Evolutionary conservation across 1,139 yeast genomes (phyloP), one percentile per base, ranked within the genome.

Genomic region (Oligophagozyma castellii): DNA sequence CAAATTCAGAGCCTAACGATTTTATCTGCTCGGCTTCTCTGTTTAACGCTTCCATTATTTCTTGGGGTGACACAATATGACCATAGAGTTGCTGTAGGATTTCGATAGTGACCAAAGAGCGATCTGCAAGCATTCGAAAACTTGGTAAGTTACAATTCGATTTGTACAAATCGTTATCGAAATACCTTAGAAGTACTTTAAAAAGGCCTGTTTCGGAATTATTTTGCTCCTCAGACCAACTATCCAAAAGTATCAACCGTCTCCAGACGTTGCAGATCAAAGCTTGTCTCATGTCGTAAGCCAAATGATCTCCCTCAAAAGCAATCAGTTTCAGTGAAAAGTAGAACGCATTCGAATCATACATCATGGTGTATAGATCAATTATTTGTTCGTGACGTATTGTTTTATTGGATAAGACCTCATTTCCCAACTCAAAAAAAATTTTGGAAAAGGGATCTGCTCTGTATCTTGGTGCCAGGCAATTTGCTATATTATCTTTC

Each of bases 281-380:
- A 16, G 40, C 37, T 19, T 56, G 52, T 10, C 54, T 38, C 2
- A 35, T 33, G 23, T 55, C 58, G 22, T 49, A 53, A n/a, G 43
- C 40, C 11, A 47, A 36, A 3, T 51, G 37, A 11, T 49, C 44
- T 21, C 46, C 41, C 5, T 56, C 48, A 18, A 56, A 35, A 15
- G 60, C 53, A 4, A 65, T 34, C 12, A 67, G 40, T 33, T 61
- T 59, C 29, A 69, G 42, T 1, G 73, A 67, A 23, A 57, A 48
- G 32, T 51, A 59, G 35, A 54, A 65, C 34, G 60, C 58, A 5
- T 50, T 44, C 20, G 46, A 44, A 25, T 53, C 44, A 30, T 65
- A 63, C 7, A 72, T 39, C 24, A 73, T 47, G 0, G 83, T 74
- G 42, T 75, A 63, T 24, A 70, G 48, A 35, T 73, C 74, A 24